Percentiles rank a stretch among this genome's conserved stretches.
phyloP scores from a whole-genome alignment of 768 basidiomycete genomes.

The Terana coerulea region DNA sequence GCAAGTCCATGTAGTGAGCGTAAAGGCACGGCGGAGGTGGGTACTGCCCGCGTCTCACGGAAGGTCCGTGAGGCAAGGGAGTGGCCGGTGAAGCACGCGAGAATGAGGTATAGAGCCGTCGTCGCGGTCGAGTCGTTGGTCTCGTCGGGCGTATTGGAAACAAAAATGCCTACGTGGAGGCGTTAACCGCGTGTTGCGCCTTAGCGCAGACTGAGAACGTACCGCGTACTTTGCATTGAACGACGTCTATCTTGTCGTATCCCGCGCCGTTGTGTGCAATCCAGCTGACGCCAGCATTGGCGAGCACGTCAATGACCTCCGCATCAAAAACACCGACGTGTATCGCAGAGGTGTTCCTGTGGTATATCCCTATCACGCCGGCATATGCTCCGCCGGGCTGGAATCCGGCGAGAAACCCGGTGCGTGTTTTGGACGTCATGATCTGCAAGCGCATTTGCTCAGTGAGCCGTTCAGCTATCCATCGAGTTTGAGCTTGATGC shows the following conservation, averaged over 20 bases:
- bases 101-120: conserved; percentile 77
- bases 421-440: too few relatives aligned
- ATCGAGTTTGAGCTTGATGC: too few relatives aligned
- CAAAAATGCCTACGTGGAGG: conserved; percentile 47
- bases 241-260: conserved; percentile 84
- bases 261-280: conserved; percentile 93
- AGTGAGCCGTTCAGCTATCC: too few relatives aligned
- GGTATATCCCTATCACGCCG: conserved; percentile 75
- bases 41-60: conserved; percentile 40
- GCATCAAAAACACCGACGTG: conserved; percentile 77
- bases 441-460: too few relatives aligned
- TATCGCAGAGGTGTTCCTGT: conserved; percentile 63
- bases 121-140: conserved; percentile 92
- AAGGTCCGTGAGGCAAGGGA: conserved; percentile 57
- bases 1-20: conserved; percentile 65
- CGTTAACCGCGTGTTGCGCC: neutral
- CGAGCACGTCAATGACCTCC: conserved; percentile 67
- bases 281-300: conserved; percentile 63
- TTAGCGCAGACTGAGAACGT: neutral
- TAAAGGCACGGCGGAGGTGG: conserved; percentile 55
- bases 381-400: conserved; percentile 70
- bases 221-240: conserved; percentile 71
- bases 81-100: conserved; percentile 75
- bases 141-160: conserved; percentile 88
- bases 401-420: too few relatives aligned